phyloP scores from a whole-genome alignment of 2,329 filamentous ascomycete species.

The Zymoseptoria ardabiliae region DNA sequence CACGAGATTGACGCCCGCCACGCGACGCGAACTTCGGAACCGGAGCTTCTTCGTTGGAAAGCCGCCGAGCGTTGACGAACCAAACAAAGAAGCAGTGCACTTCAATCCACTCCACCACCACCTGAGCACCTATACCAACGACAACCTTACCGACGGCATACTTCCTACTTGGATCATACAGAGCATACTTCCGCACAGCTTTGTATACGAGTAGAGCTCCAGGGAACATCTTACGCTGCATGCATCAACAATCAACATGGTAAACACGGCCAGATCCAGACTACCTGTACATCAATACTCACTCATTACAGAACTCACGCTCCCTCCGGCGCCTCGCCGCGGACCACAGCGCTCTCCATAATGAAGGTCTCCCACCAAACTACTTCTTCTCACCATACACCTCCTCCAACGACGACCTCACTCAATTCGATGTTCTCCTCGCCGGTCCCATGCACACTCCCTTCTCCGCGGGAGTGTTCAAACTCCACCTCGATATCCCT shows the following conservation, averaged over 20 bases:
- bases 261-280: not conserved
- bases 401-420: slow-evolving; percentile 45
- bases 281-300: not conserved
- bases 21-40: not conserved
- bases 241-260: not conserved
- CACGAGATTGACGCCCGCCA: not conserved
- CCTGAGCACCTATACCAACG: not conserved
- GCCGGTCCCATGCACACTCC: slow-evolving; percentile 54
- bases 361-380: slow-evolving; percentile 50
- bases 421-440: slow-evolving; percentile 50
- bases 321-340: slow-evolving; percentile 51
- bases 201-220: not conserved
- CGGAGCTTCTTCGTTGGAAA: not conserved
- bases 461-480: slow-evolving; percentile 53
- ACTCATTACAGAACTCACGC: slow-evolving; percentile 37
- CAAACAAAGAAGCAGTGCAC: not conserved
- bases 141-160: not conserved
- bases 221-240: not conserved
- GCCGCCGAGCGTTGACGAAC: not conserved
- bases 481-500: slow-evolving; percentile 53
- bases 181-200: not conserved
- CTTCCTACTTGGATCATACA: not conserved
- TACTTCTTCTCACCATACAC: slow-evolving; percentile 48
- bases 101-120: not conserved
- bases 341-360: slow-evolving; percentile 53